A percentile compares a stretch with the other conserved stretches of the same genome.
phyloP scores from a whole-genome alignment of 2,329 filamentous ascomycete genomes.

The Alternaria infectoria region DNA sequence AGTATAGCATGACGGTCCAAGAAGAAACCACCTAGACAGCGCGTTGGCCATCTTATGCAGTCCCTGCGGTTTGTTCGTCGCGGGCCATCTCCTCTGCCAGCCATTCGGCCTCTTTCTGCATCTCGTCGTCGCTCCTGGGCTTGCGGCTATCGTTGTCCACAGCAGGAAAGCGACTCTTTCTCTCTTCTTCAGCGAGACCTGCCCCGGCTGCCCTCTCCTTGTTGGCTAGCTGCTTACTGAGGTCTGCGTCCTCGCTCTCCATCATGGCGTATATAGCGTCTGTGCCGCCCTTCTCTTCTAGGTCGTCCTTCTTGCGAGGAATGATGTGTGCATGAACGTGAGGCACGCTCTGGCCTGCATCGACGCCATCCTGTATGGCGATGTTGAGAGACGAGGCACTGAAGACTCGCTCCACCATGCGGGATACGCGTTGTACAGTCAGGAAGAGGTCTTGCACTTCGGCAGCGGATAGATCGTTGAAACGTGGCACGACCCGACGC shows the following conservation, averaged over 20 bases:
- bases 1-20: background rate
- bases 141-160: slow-evolving; percentile 71
- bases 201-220: slow-evolving; percentile 52
- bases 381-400: slow-evolving; percentile 83
- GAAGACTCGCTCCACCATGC: slow-evolving; percentile 70
- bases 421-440: slow-evolving; percentile 83
- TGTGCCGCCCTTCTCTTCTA: slow-evolving; percentile 62
- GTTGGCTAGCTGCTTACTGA: slow-evolving; percentile 74
- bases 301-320: slow-evolving; percentile 68
- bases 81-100: slow-evolving; percentile 64
- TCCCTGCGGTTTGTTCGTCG: slow-evolving; percentile 34
- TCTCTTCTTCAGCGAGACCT: slow-evolving; percentile 31
- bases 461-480: slow-evolving; percentile 72
- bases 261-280: slow-evolving; percentile 85
- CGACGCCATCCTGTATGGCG: slow-evolving; percentile 89
- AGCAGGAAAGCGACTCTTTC: slow-evolving; percentile 66
- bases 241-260: slow-evolving; percentile 83
- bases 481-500: slow-evolving; percentile 68
- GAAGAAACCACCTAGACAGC: background rate
- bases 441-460: slow-evolving; percentile 87
- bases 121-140: slow-evolving; percentile 73
- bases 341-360: slow-evolving; percentile 90
- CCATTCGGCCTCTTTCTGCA: slow-evolving; percentile 77
- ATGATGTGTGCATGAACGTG: slow-evolving; percentile 96
- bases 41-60: background rate